These are phyloP conservation scores for Dissophora globulifera DNA, from an alignment of 192 early-diverging fungal genomes.

Conservation along the genomic window DNA sequence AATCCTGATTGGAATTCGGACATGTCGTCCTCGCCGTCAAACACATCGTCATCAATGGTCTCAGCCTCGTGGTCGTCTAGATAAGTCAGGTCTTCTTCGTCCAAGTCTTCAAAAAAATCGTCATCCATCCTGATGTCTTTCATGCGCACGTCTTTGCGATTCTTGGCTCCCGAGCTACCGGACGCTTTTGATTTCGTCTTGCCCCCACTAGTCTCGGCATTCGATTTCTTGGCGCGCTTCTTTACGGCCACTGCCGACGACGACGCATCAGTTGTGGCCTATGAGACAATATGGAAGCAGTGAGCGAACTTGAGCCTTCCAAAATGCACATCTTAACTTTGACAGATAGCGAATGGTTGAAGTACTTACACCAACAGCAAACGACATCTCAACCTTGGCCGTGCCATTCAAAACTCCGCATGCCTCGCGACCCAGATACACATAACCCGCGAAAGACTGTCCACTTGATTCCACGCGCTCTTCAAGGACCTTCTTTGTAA, in stretches of 20 bases:
- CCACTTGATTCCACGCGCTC: conserved; percentile 70
- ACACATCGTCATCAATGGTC: conserved; percentile 3
- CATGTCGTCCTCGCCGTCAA: conserved; percentile 1
- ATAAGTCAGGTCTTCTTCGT: conserved; percentile 4
- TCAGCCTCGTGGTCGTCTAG: neutral
- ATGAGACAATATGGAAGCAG: neutral
- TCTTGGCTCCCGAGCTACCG: conserved; percentile 17
- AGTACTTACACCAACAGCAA: conserved; percentile 48
- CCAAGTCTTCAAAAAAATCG: conserved; percentile 25
- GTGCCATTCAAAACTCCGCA: conserved; percentile 59
- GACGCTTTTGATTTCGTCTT: too few species aligned
- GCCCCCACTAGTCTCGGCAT: neutral
- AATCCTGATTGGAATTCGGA: conserved; percentile 17
- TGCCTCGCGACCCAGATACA: conserved; percentile 61
- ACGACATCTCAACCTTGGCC: conserved; percentile 55
- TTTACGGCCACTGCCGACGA: neutral
- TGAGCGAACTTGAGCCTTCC: neutral
- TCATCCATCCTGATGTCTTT: neutral
- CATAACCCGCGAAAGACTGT: conserved; percentile 73
- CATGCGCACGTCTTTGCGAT: conserved; percentile 1
- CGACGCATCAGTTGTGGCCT: neutral
- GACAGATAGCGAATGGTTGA: neutral
- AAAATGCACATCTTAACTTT: too few species aligned
- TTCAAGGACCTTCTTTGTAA: conserved; percentile 68
- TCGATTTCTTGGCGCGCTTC: conserved; percentile 16